Evolutionary conservation across 805 yeast genomes (phyloP).

Genomic region (Middelhovenomyces tepae): DNA sequence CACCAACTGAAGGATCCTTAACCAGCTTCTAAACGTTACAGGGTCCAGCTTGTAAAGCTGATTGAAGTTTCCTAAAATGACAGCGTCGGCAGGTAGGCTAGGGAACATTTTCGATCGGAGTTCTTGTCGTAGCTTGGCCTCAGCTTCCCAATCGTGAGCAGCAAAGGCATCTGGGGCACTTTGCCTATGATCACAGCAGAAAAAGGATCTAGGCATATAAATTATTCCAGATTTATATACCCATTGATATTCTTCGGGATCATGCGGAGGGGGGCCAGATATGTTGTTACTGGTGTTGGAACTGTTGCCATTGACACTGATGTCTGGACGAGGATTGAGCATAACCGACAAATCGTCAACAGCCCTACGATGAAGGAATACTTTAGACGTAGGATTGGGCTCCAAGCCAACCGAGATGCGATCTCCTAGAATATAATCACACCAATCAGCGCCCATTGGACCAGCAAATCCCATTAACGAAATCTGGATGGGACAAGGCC

Average conservation of each 20-base stretch:
- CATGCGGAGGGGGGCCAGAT: not conserved
- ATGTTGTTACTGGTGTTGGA: slow-evolving; percentile 4
- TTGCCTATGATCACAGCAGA: slow-evolving; percentile 29
- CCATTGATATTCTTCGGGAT: not conserved
- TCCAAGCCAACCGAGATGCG: slow-evolving; percentile 10
- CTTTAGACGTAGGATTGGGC: too few relatives aligned
- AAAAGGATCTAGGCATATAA: slow-evolving; percentile 23
- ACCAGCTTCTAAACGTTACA: slow-evolving; percentile 21
- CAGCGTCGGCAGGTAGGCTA: slow-evolving; percentile 16
- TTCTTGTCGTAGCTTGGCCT: slow-evolving; percentile 16
- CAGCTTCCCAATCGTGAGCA: slow-evolving; percentile 20
- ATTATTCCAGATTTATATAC: slow-evolving; percentile 12
- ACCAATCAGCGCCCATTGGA: slow-evolving; percentile 25
- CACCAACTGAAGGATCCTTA: slow-evolving; percentile 18
- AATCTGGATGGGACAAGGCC: slow-evolving; percentile 26
- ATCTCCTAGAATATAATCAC: slow-evolving; percentile 25
- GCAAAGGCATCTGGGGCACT: too few relatives aligned
- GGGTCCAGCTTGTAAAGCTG: slow-evolving; percentile 29
- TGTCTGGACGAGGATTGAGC: slow-evolving; percentile 1
- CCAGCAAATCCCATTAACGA: slow-evolving; percentile 30
- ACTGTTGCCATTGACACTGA: not conserved
- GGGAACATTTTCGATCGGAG: slow-evolving; percentile 23
- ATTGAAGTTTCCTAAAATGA: slow-evolving; percentile 26
- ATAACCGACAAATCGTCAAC: slow-evolving; percentile 15
- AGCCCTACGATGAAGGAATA: too few relatives aligned